Conservation (phyloP, 2,329 filamentous ascomycete genomes). For the Verticillium longisporum region DNA sequence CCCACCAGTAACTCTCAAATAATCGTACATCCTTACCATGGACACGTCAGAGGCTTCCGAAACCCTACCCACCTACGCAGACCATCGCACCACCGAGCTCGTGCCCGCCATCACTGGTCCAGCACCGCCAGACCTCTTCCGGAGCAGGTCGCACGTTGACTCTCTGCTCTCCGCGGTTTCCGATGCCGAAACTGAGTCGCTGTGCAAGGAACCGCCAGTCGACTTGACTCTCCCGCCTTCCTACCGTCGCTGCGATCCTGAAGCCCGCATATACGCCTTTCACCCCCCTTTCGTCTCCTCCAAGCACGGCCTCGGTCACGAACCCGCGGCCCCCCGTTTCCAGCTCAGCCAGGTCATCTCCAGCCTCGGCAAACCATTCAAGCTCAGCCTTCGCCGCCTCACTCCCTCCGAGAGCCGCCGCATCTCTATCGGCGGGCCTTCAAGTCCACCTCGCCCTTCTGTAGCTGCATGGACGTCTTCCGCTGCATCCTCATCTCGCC, state of each 20-base stretch:
- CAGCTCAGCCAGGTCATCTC: background rate
- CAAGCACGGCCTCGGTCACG: background rate
- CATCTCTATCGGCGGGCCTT: background rate
- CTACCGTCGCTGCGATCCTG: slow-evolving; percentile 2
- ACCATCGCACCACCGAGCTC: slow-evolving; percentile 8
- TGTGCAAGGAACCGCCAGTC: background rate
- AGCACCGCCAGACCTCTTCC: background rate
- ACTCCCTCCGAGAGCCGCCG: background rate
- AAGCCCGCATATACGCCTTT: background rate
- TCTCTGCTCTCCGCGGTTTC: slow-evolving; percentile 5
- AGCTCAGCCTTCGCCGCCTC: slow-evolving; percentile 3
- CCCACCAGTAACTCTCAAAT: too few species aligned
- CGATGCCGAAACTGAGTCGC: background rate
- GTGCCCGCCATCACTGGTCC: background rate
- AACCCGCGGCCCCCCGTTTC: background rate
- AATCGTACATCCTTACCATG: background rate
- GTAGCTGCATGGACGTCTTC: background rate
- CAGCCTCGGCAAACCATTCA: slow-evolving; percentile 1
- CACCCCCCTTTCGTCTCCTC: background rate
- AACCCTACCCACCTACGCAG: slow-evolving; percentile 21
- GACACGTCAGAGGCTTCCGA: background rate
- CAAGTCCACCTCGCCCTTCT: background rate
- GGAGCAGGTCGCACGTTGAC: background rate
- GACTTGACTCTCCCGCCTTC: background rate
- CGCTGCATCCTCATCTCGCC: background rate